Evolutionary conservation across 768 basidiomycete species (phyloP), one percentile per base, ranked within the genome.

Genomic region (Mycena galericulata): DNA sequence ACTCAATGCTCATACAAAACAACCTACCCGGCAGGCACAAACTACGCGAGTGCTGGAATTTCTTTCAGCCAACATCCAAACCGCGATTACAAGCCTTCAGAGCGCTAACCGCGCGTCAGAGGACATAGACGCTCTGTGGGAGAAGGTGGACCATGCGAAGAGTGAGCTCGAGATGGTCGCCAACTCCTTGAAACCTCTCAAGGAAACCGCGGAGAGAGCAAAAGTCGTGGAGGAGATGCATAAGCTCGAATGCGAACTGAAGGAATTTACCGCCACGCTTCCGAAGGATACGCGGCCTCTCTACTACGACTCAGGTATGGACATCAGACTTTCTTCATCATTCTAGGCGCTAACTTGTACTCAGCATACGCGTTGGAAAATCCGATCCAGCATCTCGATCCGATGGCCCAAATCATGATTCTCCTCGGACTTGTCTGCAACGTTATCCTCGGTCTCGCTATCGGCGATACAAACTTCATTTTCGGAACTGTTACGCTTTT

Each of bases 341-440:
- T 59, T 30, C 11, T 18, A 27, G 18, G 18, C 22, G 11, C 49
- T 50, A n/a, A 50, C 49, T 15, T 61, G 18, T 29, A 24, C 47
- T 34, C 30, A 65, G 63, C 46, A 22, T 57, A 63, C 24, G 41
- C 55, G 0, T 24, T 57, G 30, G 34, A 49, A 0, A 57, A 56
- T 34, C 64, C 64, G 5, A 34, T 65, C n/a, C 4, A 32, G 22
- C 12, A 58, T 20, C 9, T 65, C 7, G 61, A 56, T 43, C 17
- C 34, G 1, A 55, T 62, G 24, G 61, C 60, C 8, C 67, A 68
- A 22, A 32, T 62, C 10, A 40, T 68, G 54, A 58, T 62, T 38
- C 11, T 68, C 10, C 47, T 68, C 20, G 67, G 59, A 12, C 43
- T 68, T 12, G 43, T 57, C 27, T 68, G 67, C 54, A 50, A 68